Percentiles rank a stretch among this genome's conserved stretches.
Conservation (phyloP, 1,284 basidiomycete species). For the Irpex sp. region DNA sequence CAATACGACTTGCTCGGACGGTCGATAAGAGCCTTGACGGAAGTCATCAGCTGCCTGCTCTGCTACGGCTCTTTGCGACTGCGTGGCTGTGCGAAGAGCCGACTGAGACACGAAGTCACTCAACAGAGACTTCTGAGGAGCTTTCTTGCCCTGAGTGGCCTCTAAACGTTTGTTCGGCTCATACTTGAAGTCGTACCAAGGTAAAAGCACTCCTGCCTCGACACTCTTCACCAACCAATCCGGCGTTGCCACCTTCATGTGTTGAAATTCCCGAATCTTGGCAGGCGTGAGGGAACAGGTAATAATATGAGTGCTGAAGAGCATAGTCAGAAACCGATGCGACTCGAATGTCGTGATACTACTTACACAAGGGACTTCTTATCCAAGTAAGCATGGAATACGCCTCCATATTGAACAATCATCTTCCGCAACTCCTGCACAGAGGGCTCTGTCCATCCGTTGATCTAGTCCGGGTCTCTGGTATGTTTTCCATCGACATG, state of each 20-base stretch:
- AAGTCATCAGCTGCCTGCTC: neutral
- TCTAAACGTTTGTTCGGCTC: conserved; percentile 44
- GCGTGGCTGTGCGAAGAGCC: conserved; percentile 13
- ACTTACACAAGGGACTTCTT: conserved; percentile 72
- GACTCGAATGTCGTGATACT: no score
- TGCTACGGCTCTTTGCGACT: conserved; percentile 1
- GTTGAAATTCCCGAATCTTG: conserved; percentile 84
- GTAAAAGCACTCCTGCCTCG: conserved; percentile 60
- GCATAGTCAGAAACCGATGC: no score
- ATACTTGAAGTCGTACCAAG: conserved; percentile 73
- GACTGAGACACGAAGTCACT: conserved; percentile 19
- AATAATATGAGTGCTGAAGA: conserved; percentile 77
- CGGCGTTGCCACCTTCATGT: conserved; percentile 85
- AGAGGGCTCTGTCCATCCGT: conserved; percentile 88
- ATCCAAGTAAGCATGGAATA: conserved; percentile 82
- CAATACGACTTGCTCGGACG: neutral
- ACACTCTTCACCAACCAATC: conserved; percentile 86
- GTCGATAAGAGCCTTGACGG: neutral
- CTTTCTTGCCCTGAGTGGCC: conserved; percentile 42
- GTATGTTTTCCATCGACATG: neutral
- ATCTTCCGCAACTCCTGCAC: conserved; percentile 81
- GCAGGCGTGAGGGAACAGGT: conserved; percentile 87
- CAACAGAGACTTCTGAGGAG: conserved; percentile 33
- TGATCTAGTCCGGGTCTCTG: conserved; percentile 52
- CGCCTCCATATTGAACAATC: conserved; percentile 81